Percentiles rank a stretch among this genome's conserved stretches.
Conservation (phyloP, 73 alveolate genomes). For the Tetrahymena elliotti region DNA sequence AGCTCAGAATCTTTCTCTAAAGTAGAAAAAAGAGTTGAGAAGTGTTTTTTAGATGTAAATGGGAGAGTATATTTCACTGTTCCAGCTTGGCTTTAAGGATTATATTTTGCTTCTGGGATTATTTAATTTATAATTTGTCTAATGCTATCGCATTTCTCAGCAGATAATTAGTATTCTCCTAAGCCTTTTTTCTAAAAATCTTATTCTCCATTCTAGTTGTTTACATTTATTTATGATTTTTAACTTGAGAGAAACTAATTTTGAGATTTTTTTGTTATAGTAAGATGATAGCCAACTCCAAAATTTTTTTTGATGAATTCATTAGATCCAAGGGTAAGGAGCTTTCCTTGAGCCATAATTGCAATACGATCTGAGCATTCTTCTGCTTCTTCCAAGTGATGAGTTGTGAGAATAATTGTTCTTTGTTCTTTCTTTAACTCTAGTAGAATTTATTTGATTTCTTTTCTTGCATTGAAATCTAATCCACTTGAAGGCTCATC, state of each 20-base stretch:
- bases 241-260: background rate
- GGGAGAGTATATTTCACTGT: background rate
- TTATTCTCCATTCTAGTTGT: background rate
- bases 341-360: constrained; percentile 68
- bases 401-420: constrained; percentile 71
- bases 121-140: background rate
- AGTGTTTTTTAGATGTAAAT: background rate
- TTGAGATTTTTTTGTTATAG: constrained; percentile 15
- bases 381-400: constrained; percentile 84
- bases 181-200: background rate
- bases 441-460: constrained; percentile 84
- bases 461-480: constrained; percentile 84
- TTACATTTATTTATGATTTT: background rate
- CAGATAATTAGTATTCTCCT: background rate
- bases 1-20: background rate
- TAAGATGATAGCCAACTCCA: constrained; percentile 83
- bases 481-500: constrained; percentile 95
- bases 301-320: constrained; percentile 56
- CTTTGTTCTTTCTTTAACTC: constrained; percentile 53
- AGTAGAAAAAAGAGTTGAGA: background rate
- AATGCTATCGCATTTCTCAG: background rate
- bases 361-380: constrained; percentile 73
- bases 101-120: background rate
- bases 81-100: constrained; percentile 7
- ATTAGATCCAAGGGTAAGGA: constrained; percentile 53